These are phyloP conservation scores for Bipolaris bicolor DNA, from an alignment of 2,329 filamentous ascomycete genomes.

Conservation along the genomic window DNA sequence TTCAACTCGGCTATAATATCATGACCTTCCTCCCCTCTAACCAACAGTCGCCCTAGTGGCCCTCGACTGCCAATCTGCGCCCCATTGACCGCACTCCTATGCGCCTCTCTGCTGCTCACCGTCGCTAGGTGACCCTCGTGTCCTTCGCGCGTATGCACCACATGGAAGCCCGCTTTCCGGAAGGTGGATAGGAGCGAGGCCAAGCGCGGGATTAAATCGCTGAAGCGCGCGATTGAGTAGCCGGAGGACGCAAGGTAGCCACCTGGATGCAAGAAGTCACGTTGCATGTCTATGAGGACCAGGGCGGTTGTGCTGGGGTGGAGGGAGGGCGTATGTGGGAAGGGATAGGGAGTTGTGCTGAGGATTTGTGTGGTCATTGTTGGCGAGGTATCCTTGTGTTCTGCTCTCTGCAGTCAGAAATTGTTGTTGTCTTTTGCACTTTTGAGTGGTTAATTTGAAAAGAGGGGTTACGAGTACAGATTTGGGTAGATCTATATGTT, in stretches of 20 bases:
- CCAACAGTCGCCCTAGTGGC: conserved; percentile 63
- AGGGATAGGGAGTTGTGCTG: conserved; percentile 46
- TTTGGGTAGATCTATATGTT: neutral
- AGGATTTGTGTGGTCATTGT: conserved; percentile 30
- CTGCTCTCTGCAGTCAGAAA: too few species aligned
- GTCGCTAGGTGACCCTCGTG: conserved; percentile 63
- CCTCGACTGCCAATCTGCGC: conserved; percentile 61
- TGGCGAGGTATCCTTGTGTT: too few species aligned
- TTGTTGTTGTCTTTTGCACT: too few species aligned
- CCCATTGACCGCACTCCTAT: conserved; percentile 59
- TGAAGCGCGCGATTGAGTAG: conserved; percentile 50
- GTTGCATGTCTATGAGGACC: conserved; percentile 63
- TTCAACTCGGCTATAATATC: conserved; percentile 62
- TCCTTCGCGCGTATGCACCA: conserved; percentile 60
- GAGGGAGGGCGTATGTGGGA: conserved; percentile 51
- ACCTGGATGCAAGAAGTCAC: conserved; percentile 57
- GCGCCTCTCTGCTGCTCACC: conserved; percentile 60
- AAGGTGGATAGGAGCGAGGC: conserved; percentile 51
- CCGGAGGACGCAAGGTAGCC: conserved; percentile 60
- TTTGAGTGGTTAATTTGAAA: too few species aligned
- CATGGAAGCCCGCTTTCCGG: conserved; percentile 49
- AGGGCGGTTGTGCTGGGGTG: conserved; percentile 55
- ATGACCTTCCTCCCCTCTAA: conserved; percentile 64
- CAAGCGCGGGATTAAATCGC: conserved; percentile 54
- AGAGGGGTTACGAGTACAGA: neutral